phyloP scores from a whole-genome alignment of 2,329 filamentous ascomycete genomes.

The Decorospora gaudefroyi region DNA sequence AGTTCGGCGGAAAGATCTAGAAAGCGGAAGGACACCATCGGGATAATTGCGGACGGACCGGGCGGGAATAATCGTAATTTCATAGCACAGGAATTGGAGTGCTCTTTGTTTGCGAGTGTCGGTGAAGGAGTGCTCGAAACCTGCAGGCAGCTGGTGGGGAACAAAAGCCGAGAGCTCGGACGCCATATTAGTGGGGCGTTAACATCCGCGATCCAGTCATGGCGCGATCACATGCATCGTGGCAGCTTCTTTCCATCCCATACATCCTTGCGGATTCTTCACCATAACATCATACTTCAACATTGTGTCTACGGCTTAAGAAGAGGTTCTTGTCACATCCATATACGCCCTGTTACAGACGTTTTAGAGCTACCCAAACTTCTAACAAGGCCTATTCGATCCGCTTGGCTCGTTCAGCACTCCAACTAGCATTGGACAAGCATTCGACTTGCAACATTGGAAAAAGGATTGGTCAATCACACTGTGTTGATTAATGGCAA shows the following conservation, averaged over 20 bases:
- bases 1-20: too few species aligned
- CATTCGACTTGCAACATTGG: not conserved
- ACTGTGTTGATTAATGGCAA: constrained; percentile 34
- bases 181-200: constrained; percentile 4
- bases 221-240: too few species aligned
- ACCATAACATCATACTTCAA: too few species aligned
- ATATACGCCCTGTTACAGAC: too few species aligned
- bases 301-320: too few species aligned
- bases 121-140: not conserved
- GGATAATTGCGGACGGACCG: too few species aligned
- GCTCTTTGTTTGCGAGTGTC: not conserved
- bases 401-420: too few species aligned
- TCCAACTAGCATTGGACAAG: too few species aligned
- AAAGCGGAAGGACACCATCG: not conserved
- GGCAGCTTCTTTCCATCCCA: constrained; percentile 9
- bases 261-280: constrained; percentile 1
- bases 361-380: too few species aligned
- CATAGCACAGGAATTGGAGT: not conserved
- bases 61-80: too few species aligned
- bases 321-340: too few species aligned
- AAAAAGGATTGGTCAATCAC: not conserved
- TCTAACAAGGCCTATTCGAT: too few species aligned
- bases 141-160: constrained; percentile 7
- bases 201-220: constrained; percentile 5
- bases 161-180: constrained; percentile 3